These are phyloP conservation scores for Saraca asoca DNA, from an alignment of 331 rosid genomes.

Conservation along the genomic window DNA sequence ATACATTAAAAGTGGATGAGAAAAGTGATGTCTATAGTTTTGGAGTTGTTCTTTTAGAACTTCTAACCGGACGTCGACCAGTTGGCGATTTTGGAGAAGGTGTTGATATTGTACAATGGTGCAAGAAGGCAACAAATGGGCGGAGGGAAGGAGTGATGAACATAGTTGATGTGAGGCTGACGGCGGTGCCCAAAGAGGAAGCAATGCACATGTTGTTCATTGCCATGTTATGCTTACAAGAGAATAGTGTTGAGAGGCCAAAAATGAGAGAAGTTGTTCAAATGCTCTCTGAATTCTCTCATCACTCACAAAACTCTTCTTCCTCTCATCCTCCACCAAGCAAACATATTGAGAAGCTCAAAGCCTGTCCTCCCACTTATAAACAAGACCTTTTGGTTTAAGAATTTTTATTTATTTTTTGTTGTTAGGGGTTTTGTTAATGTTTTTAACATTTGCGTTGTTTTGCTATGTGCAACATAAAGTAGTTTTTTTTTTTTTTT, in stretches of 20 bases:
- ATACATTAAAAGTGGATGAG: constrained; percentile 76
- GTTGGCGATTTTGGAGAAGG: constrained; percentile 84
- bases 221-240: constrained; percentile 67
- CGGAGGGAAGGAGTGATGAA: constrained; percentile 44
- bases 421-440: constrained; percentile 27
- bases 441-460: constrained; percentile 19
- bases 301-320: constrained; percentile 42
- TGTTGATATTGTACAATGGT: constrained; percentile 83
- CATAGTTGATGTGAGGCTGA: constrained; percentile 53
- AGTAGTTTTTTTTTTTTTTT: not conserved
- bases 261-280: constrained; percentile 93
- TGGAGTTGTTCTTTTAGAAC: constrained; percentile 77
- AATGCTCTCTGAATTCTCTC: constrained; percentile 77
- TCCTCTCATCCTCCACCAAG: constrained; percentile 40
- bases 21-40: constrained; percentile 86
- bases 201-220: constrained; percentile 75
- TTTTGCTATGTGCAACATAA: constrained; percentile 25
- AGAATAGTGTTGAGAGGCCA: constrained; percentile 77
- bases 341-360: constrained; percentile 28
- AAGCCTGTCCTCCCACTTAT: constrained; percentile 40
- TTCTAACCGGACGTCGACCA: constrained; percentile 68
- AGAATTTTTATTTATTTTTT: not conserved
- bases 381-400: constrained; percentile 59
- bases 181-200: constrained; percentile 56
- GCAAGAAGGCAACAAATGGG: constrained; percentile 55